Evolutionary conservation across 2,329 filamentous ascomycete species (phyloP).

Genomic region (Sporothrix inflata): DNA sequence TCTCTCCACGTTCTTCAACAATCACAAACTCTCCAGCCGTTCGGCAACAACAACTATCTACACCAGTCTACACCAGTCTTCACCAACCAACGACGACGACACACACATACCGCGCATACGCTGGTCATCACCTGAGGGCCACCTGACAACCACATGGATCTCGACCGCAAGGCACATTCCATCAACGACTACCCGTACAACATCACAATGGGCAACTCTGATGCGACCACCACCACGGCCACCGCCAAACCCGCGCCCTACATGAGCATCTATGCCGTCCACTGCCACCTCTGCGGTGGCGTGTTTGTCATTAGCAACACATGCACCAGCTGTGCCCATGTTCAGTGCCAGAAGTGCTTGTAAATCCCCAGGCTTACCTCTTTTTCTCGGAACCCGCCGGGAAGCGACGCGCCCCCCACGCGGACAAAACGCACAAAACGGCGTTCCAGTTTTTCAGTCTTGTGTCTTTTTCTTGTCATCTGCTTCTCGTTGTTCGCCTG

Average conservation of each 20-base stretch:
- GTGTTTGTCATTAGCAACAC: constrained; percentile 62
- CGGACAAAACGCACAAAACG: neutral
- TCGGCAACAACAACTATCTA: neutral
- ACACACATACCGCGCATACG: neutral
- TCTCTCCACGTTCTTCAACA: neutral
- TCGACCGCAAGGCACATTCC: neutral
- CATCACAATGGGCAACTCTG: constrained; percentile 16
- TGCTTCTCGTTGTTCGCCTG: neutral
- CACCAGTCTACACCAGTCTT: too few species aligned
- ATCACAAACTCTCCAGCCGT: neutral
- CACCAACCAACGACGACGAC: neutral
- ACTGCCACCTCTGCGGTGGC: constrained; percentile 59
- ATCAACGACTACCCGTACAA: neutral
- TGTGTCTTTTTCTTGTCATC: too few species aligned
- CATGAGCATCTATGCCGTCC: constrained; percentile 47
- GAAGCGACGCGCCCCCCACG: constrained; percentile 11
- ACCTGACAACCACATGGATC: neutral
- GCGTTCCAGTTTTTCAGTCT: neutral
- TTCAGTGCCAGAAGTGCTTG: constrained; percentile 53
- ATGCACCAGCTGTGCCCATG: constrained; percentile 55
- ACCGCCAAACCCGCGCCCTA: constrained; percentile 16
- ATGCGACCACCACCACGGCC: neutral
- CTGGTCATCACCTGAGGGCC: neutral
- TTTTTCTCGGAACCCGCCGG: constrained; percentile 1
- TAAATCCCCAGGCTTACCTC: constrained; percentile 27